Evolutionary conservation across 371 early-diverging fungal genomes (phyloP).

Genomic region (Apophysomyces variabilis): DNA sequence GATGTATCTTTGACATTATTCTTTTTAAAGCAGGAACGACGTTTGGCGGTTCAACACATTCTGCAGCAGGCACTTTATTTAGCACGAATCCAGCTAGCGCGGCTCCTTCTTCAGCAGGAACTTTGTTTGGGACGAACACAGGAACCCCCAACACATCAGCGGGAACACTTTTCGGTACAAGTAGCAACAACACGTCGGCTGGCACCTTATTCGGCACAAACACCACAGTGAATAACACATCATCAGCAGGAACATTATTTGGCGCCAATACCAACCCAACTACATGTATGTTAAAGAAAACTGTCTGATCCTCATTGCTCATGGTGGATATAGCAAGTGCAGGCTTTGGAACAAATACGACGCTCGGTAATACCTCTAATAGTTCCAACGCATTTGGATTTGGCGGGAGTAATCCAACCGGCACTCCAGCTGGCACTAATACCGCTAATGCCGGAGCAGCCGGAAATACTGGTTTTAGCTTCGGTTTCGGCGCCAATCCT

Average conservation of each 20-base stretch:
- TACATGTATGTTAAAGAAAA: not conserved
- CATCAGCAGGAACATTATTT: conserved; percentile 21
- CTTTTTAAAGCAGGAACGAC: conserved; percentile 6
- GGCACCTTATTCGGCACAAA: conserved; percentile 15
- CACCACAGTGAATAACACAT: not conserved
- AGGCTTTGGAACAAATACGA: conserved; percentile 17
- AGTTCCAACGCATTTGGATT: conserved; percentile 12
- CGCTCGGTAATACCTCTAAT: not conserved
- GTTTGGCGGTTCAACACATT: conserved; percentile 7
- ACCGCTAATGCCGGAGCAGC: conserved; percentile 6
- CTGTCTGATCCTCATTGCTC: not conserved
- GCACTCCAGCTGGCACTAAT: not conserved
- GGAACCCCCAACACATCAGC: conserved; percentile 12
- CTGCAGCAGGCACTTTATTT: conserved; percentile 22
- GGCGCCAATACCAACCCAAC: conserved; percentile 7
- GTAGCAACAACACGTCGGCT: not conserved
- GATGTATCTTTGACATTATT: not conserved
- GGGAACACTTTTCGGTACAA: conserved; percentile 19
- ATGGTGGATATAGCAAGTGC: conserved; percentile 7
- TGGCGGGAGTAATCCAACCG: conserved; percentile 11
- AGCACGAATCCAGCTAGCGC: conserved; percentile 6
- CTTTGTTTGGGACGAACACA: conserved; percentile 20
- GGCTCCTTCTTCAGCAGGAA: conserved; percentile 14
- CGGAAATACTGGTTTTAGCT: conserved; percentile 10
- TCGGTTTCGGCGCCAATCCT: conserved; percentile 14